A percentile compares a stretch with the other conserved stretches of the same genome.
These are phyloP conservation scores for Trichoderma endophyticum DNA, from an alignment of 2,329 filamentous ascomycete species.

Conservation along the genomic window DNA sequence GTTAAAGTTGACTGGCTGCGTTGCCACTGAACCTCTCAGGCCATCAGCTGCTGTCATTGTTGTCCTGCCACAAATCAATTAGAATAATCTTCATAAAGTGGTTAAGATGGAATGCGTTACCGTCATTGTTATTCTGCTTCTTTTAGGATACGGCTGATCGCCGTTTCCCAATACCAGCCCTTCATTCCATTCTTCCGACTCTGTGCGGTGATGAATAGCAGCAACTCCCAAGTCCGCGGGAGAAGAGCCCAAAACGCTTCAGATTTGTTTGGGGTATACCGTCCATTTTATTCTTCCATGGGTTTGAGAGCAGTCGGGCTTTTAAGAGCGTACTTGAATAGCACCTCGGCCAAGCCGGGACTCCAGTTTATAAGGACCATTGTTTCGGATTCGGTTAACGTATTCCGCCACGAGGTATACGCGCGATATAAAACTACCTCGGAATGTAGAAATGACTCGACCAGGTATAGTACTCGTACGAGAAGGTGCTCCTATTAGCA, in stretches of 20 bases:
- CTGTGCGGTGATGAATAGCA: background rate
- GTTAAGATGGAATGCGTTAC: background rate
- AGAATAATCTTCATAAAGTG: background rate
- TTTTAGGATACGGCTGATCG: background rate
- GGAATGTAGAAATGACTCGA: background rate
- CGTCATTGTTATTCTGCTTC: background rate
- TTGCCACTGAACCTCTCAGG: background rate
- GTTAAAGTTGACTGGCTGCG: background rate
- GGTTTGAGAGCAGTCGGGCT: background rate
- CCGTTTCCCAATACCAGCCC: background rate
- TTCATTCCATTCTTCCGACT: background rate
- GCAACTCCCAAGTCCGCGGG: background rate
- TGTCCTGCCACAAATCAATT: background rate
- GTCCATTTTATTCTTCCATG: background rate
- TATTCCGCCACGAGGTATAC: background rate
- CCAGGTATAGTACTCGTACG: background rate
- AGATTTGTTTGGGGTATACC: background rate
- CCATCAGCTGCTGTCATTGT: background rate
- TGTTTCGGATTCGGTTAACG: background rate
- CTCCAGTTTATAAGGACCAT: background rate
- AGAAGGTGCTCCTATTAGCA: background rate
- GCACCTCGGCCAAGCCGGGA: background rate
- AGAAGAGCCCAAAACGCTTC: background rate
- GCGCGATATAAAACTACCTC: background rate
- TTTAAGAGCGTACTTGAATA: background rate